Evolutionary conservation across 805 yeast species (phyloP).

Genomic region (Saturnispora serradocipensis): DNA sequence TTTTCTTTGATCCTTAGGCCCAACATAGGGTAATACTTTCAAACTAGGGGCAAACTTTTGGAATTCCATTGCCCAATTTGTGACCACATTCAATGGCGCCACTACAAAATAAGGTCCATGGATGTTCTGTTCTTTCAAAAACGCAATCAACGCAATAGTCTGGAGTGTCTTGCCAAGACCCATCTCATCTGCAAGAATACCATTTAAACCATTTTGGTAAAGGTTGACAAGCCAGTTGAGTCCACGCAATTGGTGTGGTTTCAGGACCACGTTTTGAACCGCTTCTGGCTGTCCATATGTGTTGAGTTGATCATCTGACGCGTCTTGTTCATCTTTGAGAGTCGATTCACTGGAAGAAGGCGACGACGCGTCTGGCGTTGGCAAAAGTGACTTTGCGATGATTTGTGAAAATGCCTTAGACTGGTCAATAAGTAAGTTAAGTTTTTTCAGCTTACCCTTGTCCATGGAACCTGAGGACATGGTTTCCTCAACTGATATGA

Average conservation of each 20-base stretch:
- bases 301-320: neutral
- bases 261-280: slow-evolving; percentile 51
- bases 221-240: slow-evolving; percentile 83
- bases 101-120: slow-evolving; percentile 71
- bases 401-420: slow-evolving; percentile 83
- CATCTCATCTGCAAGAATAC: slow-evolving; percentile 96
- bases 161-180: slow-evolving; percentile 93
- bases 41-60: slow-evolving; percentile 62
- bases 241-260: slow-evolving; percentile 83
- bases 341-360: neutral
- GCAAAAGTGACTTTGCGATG: slow-evolving; percentile 62
- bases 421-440: slow-evolving; percentile 71
- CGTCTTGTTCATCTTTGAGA: neutral
- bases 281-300: slow-evolving; percentile 40
- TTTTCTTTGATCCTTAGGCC: slow-evolving; percentile 49
- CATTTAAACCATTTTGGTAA: slow-evolving; percentile 90
- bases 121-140: slow-evolving; percentile 68
- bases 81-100: slow-evolving; percentile 76
- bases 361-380: slow-evolving; percentile 4
- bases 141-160: slow-evolving; percentile 69
- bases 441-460: slow-evolving; percentile 44
- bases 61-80: slow-evolving; percentile 78
- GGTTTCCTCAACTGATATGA: neutral
- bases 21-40: slow-evolving; percentile 55
- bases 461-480: slow-evolving; percentile 5